Conservation (phyloP, 371 early-diverging fungal genomes). For the Nematocida homosporus region DNA sequence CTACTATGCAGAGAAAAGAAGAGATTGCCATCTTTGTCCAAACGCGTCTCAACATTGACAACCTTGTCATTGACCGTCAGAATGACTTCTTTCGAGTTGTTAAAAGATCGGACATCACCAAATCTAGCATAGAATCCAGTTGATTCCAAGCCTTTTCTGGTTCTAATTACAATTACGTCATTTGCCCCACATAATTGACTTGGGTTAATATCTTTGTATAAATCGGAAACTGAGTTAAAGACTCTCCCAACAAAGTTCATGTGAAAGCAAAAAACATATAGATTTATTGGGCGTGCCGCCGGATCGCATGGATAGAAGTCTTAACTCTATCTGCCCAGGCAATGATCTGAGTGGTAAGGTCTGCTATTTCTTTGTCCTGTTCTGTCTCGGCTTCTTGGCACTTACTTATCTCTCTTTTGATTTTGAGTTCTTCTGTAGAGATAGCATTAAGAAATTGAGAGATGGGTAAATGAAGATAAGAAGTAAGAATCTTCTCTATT, state of each 20-base stretch:
- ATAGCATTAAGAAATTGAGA: neutral
- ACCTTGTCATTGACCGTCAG: conserved; percentile 79
- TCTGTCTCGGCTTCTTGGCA: conserved; percentile 17
- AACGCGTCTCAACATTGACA: conserved; percentile 75
- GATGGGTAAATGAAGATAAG: conserved; percentile 1
- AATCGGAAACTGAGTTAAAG: conserved; percentile 76
- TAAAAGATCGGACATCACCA: conserved; percentile 82
- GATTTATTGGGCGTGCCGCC: conserved; percentile 17
- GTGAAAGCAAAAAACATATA: conserved; percentile 22
- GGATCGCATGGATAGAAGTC: conserved; percentile 3
- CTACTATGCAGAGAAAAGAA: conserved; percentile 71
- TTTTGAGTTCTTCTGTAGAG: neutral
- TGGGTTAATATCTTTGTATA: conserved; percentile 92
- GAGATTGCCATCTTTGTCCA: conserved; percentile 94
- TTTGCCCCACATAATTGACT: conserved; percentile 92
- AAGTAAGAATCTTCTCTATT: conserved; percentile 14
- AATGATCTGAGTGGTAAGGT: neutral
- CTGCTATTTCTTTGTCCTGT: neutral
- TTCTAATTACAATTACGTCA: conserved; percentile 87
- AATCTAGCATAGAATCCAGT: conserved; percentile 97
- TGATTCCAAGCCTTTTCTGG: conserved; percentile 75
- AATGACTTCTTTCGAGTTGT: conserved; percentile 75
- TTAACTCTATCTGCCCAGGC: neutral
- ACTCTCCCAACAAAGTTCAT: conserved; percentile 67
- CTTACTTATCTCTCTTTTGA: conserved; percentile 4